Evolutionary conservation across 306 rosid genomes (phyloP).

Genomic region (Prunus mira): DNA sequence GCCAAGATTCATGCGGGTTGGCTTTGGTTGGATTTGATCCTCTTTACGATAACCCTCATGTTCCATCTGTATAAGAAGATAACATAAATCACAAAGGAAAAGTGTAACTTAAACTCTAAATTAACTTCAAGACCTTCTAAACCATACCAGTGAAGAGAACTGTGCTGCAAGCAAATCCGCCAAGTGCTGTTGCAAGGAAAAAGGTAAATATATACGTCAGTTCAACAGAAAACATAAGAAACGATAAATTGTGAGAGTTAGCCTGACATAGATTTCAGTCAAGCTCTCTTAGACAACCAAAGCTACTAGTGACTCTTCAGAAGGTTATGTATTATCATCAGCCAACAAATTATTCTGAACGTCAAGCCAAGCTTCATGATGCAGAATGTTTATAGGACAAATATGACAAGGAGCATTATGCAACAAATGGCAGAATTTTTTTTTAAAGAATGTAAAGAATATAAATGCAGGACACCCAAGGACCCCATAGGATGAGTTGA

Average conservation of each 20-base stretch:
- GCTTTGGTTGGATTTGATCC: conserved; percentile 53
- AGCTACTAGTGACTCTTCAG: neutral
- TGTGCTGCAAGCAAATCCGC: conserved; percentile 85
- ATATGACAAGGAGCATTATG: neutral
- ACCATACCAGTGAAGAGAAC: conserved; percentile 67
- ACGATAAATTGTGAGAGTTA: neutral
- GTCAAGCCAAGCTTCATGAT: neutral
- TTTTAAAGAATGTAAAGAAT: neutral
- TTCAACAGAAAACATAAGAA: conserved; percentile 19
- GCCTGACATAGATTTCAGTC: neutral
- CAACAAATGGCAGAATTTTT: neutral
- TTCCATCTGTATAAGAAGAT: conserved; percentile 52
- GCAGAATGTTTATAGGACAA: neutral
- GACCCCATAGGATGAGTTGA: neutral
- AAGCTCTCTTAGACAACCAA: neutral
- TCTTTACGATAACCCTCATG: conserved; percentile 61
- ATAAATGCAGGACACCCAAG: neutral
- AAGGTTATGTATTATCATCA: neutral
- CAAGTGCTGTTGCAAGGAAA: conserved; percentile 61
- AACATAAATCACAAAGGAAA: conserved; percentile 10
- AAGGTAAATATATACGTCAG: conserved; percentile 28
- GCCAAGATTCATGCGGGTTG: conserved; percentile 42
- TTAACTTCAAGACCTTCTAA: conserved; percentile 3
- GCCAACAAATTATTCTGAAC: neutral
- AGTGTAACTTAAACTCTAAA: neutral